phyloP scores from a whole-genome alignment of 2,329 filamentous ascomycete species.

The Cryphonectria radicalis region DNA sequence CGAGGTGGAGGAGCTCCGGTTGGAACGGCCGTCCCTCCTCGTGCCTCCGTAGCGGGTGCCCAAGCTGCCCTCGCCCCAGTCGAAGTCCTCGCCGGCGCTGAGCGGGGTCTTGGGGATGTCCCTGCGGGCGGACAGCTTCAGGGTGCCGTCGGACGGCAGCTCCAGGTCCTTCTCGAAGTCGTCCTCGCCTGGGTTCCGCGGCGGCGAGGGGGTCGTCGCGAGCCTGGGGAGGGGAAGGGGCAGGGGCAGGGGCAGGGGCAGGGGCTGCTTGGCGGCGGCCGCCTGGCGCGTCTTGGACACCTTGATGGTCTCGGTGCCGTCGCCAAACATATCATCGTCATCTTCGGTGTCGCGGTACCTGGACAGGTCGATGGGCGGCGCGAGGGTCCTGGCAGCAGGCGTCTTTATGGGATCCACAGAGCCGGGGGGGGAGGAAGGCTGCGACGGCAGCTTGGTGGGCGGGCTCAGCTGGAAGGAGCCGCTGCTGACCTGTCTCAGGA shows the following conservation, averaged over 20 bases:
- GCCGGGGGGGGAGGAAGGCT: not conserved
- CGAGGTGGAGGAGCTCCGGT: slow-evolving; percentile 84
- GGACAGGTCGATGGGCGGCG: slow-evolving; percentile 61
- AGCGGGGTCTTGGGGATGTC: slow-evolving; percentile 66
- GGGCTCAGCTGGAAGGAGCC: slow-evolving; percentile 58
- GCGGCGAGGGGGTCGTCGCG: slow-evolving; percentile 32
- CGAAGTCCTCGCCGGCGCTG: slow-evolving; percentile 74
- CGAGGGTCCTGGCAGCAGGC: slow-evolving; percentile 35
- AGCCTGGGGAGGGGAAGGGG: slow-evolving; percentile 56
- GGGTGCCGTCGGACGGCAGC: slow-evolving; percentile 67
- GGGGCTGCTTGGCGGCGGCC: slow-evolving; percentile 61
- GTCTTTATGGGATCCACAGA: slow-evolving; percentile 26
- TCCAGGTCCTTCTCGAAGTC: slow-evolving; percentile 76
- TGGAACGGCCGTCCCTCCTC: slow-evolving; percentile 75
- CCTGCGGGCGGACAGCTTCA: slow-evolving; percentile 65
- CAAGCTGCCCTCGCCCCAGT: slow-evolving; percentile 92
- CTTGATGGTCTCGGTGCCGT: slow-evolving; percentile 70
- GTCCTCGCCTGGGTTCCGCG: slow-evolving; percentile 51
- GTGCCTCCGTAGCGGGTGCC: slow-evolving; percentile 91
- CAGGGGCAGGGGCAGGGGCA: slow-evolving; percentile 51
- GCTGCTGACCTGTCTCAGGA: slow-evolving; percentile 64
- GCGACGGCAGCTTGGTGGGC: slow-evolving; percentile 39
- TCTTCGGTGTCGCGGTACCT: slow-evolving; percentile 66
- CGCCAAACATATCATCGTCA: slow-evolving; percentile 66
- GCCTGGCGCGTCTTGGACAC: slow-evolving; percentile 64